Conservation (phyloP, 345 rosid genomes). For the Hypericum androsaemum region DNA sequence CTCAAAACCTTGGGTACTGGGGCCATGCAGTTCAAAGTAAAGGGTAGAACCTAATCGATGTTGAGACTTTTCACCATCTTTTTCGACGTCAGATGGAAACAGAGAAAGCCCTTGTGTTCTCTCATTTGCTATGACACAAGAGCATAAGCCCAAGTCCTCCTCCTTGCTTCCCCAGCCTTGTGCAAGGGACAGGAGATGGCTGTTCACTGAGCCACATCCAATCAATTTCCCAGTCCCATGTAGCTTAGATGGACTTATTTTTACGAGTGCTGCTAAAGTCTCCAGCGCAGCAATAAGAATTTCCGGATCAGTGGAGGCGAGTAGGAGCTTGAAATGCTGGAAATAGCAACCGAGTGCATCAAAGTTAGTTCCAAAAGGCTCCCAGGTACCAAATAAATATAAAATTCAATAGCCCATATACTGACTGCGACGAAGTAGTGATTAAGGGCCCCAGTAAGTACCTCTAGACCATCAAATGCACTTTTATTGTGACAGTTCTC, state of each 20-base stretch:
- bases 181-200: constrained; percentile 76
- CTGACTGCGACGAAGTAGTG: not conserved
- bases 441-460: constrained; percentile 17
- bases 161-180: constrained; percentile 99
- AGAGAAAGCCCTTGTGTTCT: constrained; percentile 65
- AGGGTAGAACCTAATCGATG: constrained; percentile 69
- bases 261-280: constrained; percentile 78
- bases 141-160: constrained; percentile 87
- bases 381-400: constrained; percentile 12
- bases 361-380: not conserved
- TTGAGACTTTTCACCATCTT: constrained; percentile 51
- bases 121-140: constrained; percentile 84
- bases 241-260: constrained; percentile 77
- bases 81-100: constrained; percentile 66
- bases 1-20: constrained; percentile 25
- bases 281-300: constrained; percentile 79
- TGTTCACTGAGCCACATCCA: constrained; percentile 77
- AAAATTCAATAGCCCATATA: not conserved
- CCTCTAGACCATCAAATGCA: constrained; percentile 93
- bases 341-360: not conserved
- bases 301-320: constrained; percentile 93
- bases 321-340: constrained; percentile 90
- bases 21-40: constrained; percentile 79
- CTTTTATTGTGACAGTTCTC: constrained; percentile 90
- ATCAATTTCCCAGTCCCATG: constrained; percentile 77